Percentiles rank a stretch among this genome's conserved stretches.
These are phyloP conservation scores for Torulaspora globosa DNA, from an alignment of 1,139 yeast species.

Conservation along the genomic window DNA sequence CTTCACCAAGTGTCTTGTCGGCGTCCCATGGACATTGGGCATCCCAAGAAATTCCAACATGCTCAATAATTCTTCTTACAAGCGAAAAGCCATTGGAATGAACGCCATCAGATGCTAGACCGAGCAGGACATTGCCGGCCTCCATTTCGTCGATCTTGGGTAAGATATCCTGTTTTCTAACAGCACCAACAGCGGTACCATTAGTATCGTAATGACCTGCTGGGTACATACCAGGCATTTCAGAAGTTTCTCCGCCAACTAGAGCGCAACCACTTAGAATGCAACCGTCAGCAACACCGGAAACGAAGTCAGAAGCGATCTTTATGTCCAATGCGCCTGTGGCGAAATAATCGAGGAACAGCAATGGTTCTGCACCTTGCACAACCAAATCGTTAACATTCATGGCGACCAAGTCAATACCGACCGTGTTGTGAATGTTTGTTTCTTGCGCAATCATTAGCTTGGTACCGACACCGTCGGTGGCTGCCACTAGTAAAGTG, in stretches of 20 bases:
- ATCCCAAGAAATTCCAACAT: constrained; percentile 60
- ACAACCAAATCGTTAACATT: constrained; percentile 95
- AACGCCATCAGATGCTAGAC: constrained; percentile 84
- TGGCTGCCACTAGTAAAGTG: constrained; percentile 89
- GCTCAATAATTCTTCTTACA: constrained; percentile 89
- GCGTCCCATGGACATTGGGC: constrained; percentile 84
- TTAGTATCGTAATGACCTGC: constrained; percentile 96
- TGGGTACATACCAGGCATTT: constrained; percentile 98
- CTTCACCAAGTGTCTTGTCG: constrained; percentile 75
- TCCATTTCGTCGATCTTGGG: constrained; percentile 67
- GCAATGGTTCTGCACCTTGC: constrained; percentile 97
- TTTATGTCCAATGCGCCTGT: constrained; percentile 84
- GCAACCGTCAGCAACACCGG: constrained; percentile 97
- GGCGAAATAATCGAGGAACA: constrained; percentile 95
- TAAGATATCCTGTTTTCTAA: constrained; percentile 65
- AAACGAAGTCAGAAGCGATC: constrained; percentile 82
- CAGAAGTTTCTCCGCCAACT: constrained; percentile 98
- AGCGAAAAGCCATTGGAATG: constrained; percentile 97
- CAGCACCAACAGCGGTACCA: constrained; percentile 99
- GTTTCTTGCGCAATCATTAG: constrained; percentile 89
- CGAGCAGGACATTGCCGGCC: constrained; percentile 77
- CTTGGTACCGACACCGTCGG: constrained; percentile 99
- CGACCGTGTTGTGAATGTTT: constrained; percentile 89
- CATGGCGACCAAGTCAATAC: constrained; percentile 98
- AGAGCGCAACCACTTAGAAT: constrained; percentile 93